Evolutionary conservation across 2,329 filamentous ascomycete species (phyloP).

Genomic region (Emmonsiellopsis sp.): DNA sequence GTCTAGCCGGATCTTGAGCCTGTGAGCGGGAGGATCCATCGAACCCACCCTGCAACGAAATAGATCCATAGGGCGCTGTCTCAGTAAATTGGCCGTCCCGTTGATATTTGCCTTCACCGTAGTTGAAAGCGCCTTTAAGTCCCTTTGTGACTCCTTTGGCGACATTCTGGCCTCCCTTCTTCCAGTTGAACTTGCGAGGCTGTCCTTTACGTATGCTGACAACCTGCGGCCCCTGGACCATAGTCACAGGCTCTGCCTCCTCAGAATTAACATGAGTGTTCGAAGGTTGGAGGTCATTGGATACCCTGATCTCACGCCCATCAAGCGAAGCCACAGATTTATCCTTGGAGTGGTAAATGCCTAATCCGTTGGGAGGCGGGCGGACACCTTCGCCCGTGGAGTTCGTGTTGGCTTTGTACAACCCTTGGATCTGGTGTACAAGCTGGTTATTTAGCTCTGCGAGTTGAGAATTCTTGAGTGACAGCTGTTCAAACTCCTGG

Average conservation of each 20-base stretch:
- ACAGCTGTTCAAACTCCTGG: conserved; percentile 90
- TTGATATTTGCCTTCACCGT: conserved; percentile 48
- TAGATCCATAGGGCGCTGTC: conserved; percentile 58
- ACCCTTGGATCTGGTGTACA: conserved; percentile 85
- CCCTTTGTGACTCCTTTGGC: conserved; percentile 92
- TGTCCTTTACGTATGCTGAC: conserved; percentile 92
- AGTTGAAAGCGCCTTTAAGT: conserved; percentile 81
- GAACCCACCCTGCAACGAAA: conserved; percentile 22
- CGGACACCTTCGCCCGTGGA: conserved; percentile 24
- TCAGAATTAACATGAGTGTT: conserved; percentile 49
- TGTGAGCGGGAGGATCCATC: conserved; percentile 27
- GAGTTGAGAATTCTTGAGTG: conserved; percentile 86
- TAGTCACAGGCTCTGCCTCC: conserved; percentile 52
- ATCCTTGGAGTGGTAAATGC: conserved; percentile 52
- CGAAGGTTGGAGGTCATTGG: conserved; percentile 46
- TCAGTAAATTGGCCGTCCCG: conserved; percentile 48
- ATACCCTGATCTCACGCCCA: conserved; percentile 32
- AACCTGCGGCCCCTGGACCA: conserved; percentile 72
- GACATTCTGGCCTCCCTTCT: conserved; percentile 88
- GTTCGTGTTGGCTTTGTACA: conserved; percentile 71
- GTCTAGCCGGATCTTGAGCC: conserved; percentile 39
- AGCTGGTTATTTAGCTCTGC: conserved; percentile 93
- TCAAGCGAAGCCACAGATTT: conserved; percentile 38
- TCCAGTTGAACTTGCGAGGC: conserved; percentile 97
- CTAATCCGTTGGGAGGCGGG: conserved; percentile 43